Percentiles rank a stretch among this genome's conserved stretches.
These are phyloP conservation scores for Coemansia sp. DNA, from an alignment of 192 early-diverging fungal genomes.

Conservation along the genomic window DNA sequence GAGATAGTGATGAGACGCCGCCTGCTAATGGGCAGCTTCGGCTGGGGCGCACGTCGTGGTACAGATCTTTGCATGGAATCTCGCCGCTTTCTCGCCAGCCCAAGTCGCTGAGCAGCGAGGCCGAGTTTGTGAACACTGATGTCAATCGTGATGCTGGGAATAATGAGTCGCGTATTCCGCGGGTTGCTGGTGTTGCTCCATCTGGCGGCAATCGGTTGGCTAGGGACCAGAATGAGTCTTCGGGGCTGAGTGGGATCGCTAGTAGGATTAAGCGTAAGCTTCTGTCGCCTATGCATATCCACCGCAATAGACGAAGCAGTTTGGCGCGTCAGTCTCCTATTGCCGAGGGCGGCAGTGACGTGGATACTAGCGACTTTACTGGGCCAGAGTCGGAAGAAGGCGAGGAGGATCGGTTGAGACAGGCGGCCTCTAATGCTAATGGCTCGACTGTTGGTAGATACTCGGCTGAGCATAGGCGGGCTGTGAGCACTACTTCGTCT, in stretches of 20 bases:
- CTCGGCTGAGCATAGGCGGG: constrained; percentile 3
- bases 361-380: constrained; percentile 23
- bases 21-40: constrained; percentile 19
- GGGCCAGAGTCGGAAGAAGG: constrained; percentile 11
- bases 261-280: constrained; percentile 24
- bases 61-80: constrained; percentile 50
- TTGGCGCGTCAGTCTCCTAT: constrained; percentile 12
- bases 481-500: neutral
- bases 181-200: constrained; percentile 22
- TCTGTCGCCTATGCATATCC: constrained; percentile 25
- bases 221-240: neutral
- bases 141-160: neutral
- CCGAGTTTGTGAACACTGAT: constrained; percentile 18
- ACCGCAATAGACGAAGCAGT: constrained; percentile 10
- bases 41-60: constrained; percentile 42
- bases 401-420: neutral
- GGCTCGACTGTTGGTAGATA: neutral
- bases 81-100: constrained; percentile 47
- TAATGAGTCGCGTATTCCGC: constrained; percentile 19
- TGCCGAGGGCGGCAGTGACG: constrained; percentile 11
- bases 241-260: constrained; percentile 17
- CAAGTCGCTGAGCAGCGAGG: constrained; percentile 51
- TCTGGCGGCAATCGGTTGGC: constrained; percentile 6
- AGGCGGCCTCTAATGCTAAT: neutral
- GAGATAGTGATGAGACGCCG: neutral